These are phyloP conservation scores for Boletellus deceptivus DNA, from an alignment of 1,284 basidiomycete species.

Conservation along the genomic window DNA sequence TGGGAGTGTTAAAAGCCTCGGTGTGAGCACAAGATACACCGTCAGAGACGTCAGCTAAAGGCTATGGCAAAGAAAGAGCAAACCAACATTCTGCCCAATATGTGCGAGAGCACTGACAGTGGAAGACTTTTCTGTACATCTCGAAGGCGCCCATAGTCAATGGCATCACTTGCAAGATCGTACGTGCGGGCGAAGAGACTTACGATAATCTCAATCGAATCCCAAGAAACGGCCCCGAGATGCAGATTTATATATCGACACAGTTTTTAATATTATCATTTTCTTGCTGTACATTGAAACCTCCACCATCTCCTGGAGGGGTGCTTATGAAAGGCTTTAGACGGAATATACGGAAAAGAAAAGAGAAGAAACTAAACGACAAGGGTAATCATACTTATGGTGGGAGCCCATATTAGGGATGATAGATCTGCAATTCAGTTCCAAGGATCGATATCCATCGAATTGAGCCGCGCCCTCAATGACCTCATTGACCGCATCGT, in stretches of 20 bases:
- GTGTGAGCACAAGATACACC: too few species aligned
- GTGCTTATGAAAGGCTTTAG: background rate
- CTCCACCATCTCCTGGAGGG: background rate
- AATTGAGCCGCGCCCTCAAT: conserved; percentile 10
- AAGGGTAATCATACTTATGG: background rate
- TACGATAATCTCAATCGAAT: background rate
- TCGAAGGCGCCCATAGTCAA: background rate
- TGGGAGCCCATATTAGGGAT: background rate
- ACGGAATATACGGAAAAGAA: background rate
- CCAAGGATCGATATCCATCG: conserved; percentile 14
- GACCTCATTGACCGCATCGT: conserved; percentile 5
- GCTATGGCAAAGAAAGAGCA: too few species aligned
- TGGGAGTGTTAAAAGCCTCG: too few species aligned
- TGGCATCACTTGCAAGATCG: background rate
- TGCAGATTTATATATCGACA: background rate
- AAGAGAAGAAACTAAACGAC: background rate
- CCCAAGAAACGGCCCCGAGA: too few species aligned
- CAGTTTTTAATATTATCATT: background rate
- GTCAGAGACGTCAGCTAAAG: too few species aligned
- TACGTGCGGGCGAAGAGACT: background rate
- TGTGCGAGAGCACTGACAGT: background rate
- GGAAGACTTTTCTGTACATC: too few species aligned
- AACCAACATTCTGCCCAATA: too few species aligned
- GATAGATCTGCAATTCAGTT: background rate
- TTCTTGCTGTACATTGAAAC: background rate